Base-by-base conservation (phyloP, 1,139 yeast species). In the Saccharomyces pastorianus region DNA sequence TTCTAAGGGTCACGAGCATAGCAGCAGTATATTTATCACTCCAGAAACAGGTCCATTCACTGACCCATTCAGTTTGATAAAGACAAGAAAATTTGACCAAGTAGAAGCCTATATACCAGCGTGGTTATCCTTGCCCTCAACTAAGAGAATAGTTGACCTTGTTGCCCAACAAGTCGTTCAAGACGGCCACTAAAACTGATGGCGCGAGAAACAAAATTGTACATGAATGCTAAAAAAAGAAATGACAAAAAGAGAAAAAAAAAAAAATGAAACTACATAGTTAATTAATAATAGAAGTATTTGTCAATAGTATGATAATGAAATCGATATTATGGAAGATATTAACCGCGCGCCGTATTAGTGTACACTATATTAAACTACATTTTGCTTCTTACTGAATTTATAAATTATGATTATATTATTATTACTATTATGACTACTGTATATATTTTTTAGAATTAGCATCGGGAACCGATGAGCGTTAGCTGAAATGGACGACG, bases 91-190 rank as follows among this genome's bases (percentile, higher is more conserved):
- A 54, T 84, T 93, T 71, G 83, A 88, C 55, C 81, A 90, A 67
- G 91, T 95, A 51, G 98, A 93, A 73, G 96, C 97, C 1, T 93
- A 91, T 67, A 95, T 95, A 58, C 99, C 99, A 46, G 95, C 96
- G 1, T 88, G 95, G 89, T 76, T 91, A 72, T 88, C 86, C 61
- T 82, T 90, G 61, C 98, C 98, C 48, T 85, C 82, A 44, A 84
- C 95, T 50, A 86, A 95, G 75, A 80, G 95, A 70, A 83, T 93
- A 53, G 89, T 91, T 47, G 97, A 90, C 69, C 77, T 93, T 64
- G 96, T 93, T 38, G 93, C 97, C 8, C 84, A 82, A 72, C 85
- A 85, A 67, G 95, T 91, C 14, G 75, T 73, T 7, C 72, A 69
- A 58, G 72, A 66, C 51, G 57, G 59, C 46, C 59, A 58, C 29